Evolutionary conservation across 106 monocot species (phyloP).

Genomic region (Narthecium ossifragum): DNA sequence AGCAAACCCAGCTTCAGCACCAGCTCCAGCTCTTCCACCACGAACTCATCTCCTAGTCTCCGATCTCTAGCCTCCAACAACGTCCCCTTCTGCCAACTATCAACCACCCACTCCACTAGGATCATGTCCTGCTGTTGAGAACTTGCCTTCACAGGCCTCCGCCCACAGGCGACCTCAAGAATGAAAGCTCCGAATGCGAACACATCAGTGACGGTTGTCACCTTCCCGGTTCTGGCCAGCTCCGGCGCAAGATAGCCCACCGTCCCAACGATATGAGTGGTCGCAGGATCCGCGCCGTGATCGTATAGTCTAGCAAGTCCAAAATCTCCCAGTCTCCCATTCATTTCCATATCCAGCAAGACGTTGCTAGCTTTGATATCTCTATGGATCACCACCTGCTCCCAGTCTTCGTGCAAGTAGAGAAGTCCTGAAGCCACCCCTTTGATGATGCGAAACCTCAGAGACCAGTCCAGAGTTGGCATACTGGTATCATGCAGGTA

Average conservation of each 20-base stretch:
- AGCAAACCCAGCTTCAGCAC: conserved; percentile 1
- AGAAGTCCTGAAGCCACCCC: not conserved
- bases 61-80: not conserved
- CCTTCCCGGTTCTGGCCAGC: conserved; percentile 5
- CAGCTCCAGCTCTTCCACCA: conserved; percentile 4
- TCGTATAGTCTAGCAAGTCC: conserved; percentile 8
- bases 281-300: not conserved
- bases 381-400: not conserved
- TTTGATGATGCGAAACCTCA: not conserved
- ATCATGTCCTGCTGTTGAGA: not conserved
- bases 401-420: not conserved
- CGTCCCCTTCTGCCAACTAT: conserved; percentile 1
- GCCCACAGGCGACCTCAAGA: conserved; percentile 16
- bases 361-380: conserved; percentile 17
- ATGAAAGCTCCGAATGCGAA: conserved; percentile 11
- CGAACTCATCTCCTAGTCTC: not conserved
- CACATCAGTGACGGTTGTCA: conserved; percentile 8
- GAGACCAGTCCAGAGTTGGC: not conserved
- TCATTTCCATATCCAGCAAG: conserved; percentile 14
- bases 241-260: conserved; percentile 7
- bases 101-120: conserved; percentile 1
- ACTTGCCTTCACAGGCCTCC: not conserved
- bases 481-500: not conserved
- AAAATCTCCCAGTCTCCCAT: conserved; percentile 16
- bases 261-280: conserved; percentile 6